Evolutionary conservation across 2,329 filamentous ascomycete genomes (phyloP), one percentile per base, ranked within the genome.

Genomic region (Monosporascus sp.): DNA sequence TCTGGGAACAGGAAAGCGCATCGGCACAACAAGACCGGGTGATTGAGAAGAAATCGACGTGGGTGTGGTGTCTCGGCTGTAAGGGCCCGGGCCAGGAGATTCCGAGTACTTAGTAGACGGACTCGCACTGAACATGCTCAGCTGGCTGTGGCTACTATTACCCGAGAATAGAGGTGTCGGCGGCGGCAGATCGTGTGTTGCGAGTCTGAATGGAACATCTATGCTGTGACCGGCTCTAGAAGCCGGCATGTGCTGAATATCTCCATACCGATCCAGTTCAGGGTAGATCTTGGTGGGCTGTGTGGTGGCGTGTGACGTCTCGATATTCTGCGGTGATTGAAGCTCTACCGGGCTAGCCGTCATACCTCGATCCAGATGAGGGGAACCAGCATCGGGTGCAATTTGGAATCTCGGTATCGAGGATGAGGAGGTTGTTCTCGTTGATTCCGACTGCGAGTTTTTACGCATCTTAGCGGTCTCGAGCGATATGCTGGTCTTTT

Each of bases 1-100:
- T 60, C 78, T 77, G n/a, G 74, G 67, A 48, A 73, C 70, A 25
- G 68, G 76, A 59, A 65, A 75, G 56, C 70, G 75, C 56, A 67
- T 74, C 51, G 70, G 81, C 55, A 63, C 77, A 66, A 82, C 70
- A 5, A 86, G 68, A 3, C 82, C 79, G 3, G 88, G 86, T 17
- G 87, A 91, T 61, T 87, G 85, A 1, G 88, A 91, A 7, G 85
- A 87, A 57, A 88, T 84, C 9, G 88, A 91, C 5, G 87, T 90
- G 6, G 88, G 88, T 3, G 88, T 91, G 1, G 88, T 90, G 54
- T 88, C 87, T 57, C 88, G 80, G 64, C 88, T 91, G 68, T 90
- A 91, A 5, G 83, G 73, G 2, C 85, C 82, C 11, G 86, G 83
- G 1, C 82, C 81, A 1, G 83, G 83, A 1, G 88, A 91, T 52